Evolutionary conservation across 495 filamentous ascomycete species (phyloP), one percentile per base, ranked within the genome.

Genomic region (Penicillium ucsense): DNA sequence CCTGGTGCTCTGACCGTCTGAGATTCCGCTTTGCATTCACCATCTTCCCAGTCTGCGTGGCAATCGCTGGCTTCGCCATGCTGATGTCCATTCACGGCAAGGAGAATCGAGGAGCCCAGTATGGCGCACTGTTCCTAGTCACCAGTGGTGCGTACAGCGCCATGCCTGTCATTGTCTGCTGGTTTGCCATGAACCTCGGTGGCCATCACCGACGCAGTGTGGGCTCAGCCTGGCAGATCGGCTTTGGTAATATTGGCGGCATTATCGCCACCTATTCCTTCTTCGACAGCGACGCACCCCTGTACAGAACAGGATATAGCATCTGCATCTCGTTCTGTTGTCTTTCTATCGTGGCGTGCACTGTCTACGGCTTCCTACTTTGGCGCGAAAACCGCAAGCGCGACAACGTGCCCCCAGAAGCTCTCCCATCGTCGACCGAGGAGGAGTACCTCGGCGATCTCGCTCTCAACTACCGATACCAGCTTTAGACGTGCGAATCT

Each of bases 151-250:
- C 64, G 31, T 86, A 86, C 56, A 74, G 77, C 43, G 84, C 87
- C 6, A 86, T 91, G 80, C 89, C 88, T 0, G 78, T 95, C 8
- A 76, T 87, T 35, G 79, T 94, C 1, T 96, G 89, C 61, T 98
- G 90, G 89, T 95, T 89, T 66, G 85, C 84, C 51, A 94, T 94
- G 80, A 95, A 95, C 53, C 67, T 94, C 10, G 85, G 85, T 1
- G 89, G 90, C 3, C 91, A 98, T 61, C 86, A 89, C 46, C 77
- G 89, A 2, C 77, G 89, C 10, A 74, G 84, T 36, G 81, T 98
- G 3, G 92, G 89, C 6, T 80, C 81, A 4, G 92, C 86, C 5
- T 95, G 84, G 85, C 89, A 95, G 61, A 71, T 96, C 38, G 89
- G 85, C 0, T 94, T 94, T 53, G 91, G 91, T n/a, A 95, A 96